Evolutionary conservation across 768 basidiomycete species (phyloP), one percentile per base, ranked within the genome.

Genomic region (Termitomyces sp.): DNA sequence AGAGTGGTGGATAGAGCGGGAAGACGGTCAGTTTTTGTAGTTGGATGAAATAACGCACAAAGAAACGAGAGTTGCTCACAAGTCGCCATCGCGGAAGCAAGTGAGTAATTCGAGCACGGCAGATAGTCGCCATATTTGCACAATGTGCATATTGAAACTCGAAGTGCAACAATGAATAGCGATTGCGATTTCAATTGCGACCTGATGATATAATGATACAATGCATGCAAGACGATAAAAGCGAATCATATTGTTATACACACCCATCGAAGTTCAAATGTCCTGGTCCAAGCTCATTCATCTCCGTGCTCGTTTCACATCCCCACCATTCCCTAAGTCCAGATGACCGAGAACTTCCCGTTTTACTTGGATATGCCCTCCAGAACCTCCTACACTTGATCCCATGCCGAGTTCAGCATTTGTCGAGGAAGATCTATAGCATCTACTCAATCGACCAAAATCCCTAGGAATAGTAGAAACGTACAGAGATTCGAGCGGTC

Each of bases 231-330:
- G 17, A 56, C 35, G 23, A 50, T 35, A 50, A 57, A 52, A 57
- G 46, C 51, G 47, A 57, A 23, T 28, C 19, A 48, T 53, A 53
- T 35, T 41, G 37, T 53, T 57, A 53, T 31, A 57, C 43, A 52
- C 14, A 41, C 51, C n/a, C 51, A 43, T 14, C n/a, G 9, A 23
- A 31, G 30, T n/a, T n/a, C 11, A 33, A 40, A 15, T 50, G 43
- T 47, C 50, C 49, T 11, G 3, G 5, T 44, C 19, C 2, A 21
- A 45, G 33, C 23, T 23, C 44, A n/a, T 31, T 57, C 31, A 64
- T 33, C 59, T 59, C 26, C 63, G 49, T 48, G 73, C 21, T 43
- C 82, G 71, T 66, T 85, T 85, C 44, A 73, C 64, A 54, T 78
- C 77, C 21, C 73, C 75, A 45, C 72, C 66, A 15, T 73, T 71